phyloP scores from a whole-genome alignment of 805 yeast genomes.

The Dipodascopsis tothii region DNA sequence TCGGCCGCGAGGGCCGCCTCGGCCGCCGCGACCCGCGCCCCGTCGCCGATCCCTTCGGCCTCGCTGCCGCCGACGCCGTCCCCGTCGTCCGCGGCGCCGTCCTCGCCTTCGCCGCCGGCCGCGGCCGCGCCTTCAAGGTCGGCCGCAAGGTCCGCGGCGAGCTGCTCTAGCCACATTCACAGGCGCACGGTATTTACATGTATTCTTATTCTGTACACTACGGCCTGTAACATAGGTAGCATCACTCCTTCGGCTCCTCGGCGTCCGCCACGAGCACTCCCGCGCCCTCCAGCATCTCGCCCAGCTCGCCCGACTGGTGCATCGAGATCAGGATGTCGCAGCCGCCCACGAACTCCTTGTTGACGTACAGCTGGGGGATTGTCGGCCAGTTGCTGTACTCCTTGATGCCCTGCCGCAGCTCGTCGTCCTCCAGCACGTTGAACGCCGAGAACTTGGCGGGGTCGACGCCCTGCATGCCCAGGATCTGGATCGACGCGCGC shows the following conservation, averaged over 20 bases:
- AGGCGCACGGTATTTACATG: background rate
- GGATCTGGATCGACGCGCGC: slow-evolving; percentile 82
- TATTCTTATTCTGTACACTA: no score
- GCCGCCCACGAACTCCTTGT: slow-evolving; percentile 90
- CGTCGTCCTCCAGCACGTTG: slow-evolving; percentile 90
- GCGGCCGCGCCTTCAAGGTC: slow-evolving; percentile 12
- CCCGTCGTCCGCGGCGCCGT: no score
- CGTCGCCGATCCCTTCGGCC: no score
- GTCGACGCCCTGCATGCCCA: slow-evolving; percentile 96
- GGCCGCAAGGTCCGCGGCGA: slow-evolving; percentile 18
- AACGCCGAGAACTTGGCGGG: slow-evolving; percentile 94
- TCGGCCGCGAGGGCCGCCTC: no score
- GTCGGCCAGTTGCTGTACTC: slow-evolving; percentile 98
- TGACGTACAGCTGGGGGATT: slow-evolving; percentile 87
- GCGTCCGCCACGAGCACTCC: slow-evolving; percentile 69
- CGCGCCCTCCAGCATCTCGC: slow-evolving; percentile 71
- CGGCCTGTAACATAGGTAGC: background rate
- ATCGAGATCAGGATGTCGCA: slow-evolving; percentile 89
- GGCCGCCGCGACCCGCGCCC: no score
- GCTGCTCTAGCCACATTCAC: background rate
- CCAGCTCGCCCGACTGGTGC: slow-evolving; percentile 87
- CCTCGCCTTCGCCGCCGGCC: no score
- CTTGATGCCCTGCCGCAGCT: slow-evolving; percentile 88
- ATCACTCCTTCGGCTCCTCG: background rate
- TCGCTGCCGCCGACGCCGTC: no score